A percentile compares a stretch with the other conserved stretches of the same genome.
Conservation (phyloP, 257 asterid species). For the Solanum gracilifrons region DNA sequence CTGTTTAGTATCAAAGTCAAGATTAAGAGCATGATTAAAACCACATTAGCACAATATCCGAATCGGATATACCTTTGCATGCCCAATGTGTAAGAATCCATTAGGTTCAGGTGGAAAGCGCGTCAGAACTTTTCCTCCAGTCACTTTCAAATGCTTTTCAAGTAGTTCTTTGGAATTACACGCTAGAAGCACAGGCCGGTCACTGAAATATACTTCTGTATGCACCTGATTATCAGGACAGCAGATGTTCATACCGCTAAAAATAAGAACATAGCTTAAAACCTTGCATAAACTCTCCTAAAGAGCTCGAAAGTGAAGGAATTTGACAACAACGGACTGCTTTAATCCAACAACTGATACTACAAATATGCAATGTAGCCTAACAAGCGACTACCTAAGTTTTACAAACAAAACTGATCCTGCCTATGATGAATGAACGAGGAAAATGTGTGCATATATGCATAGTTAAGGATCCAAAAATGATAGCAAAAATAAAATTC, state of each 20-base stretch:
- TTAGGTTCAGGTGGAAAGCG: slow-evolving; percentile 99
- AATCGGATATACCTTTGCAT: slow-evolving; percentile 63
- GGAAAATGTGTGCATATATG: background rate
- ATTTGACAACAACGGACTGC: background rate
- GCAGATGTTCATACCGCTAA: background rate
- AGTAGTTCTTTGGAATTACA: slow-evolving; percentile 76
- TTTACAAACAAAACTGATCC: background rate
- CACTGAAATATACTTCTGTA: slow-evolving; percentile 86
- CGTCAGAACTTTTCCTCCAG: slow-evolving; percentile 71
- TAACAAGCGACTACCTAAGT: background rate
- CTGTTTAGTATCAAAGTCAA: slow-evolving; percentile 23
- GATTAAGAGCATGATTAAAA: background rate
- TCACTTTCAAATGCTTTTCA: slow-evolving; percentile 65
- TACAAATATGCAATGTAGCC: background rate
- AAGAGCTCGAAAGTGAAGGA: background rate
- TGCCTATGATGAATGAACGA: background rate
- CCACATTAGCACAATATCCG: background rate
- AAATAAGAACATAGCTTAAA: background rate
- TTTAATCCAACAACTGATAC: background rate
- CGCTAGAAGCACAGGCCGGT: slow-evolving; percentile 71
- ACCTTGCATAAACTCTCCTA: background rate
- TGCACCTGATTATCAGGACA: slow-evolving; percentile 50
- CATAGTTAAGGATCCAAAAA: background rate
- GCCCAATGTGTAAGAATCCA: slow-evolving; percentile 95
- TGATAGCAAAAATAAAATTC: background rate